Evolutionary conservation across 1,139 yeast species (phyloP).

Genomic region (Diutina neorugosa): DNA sequence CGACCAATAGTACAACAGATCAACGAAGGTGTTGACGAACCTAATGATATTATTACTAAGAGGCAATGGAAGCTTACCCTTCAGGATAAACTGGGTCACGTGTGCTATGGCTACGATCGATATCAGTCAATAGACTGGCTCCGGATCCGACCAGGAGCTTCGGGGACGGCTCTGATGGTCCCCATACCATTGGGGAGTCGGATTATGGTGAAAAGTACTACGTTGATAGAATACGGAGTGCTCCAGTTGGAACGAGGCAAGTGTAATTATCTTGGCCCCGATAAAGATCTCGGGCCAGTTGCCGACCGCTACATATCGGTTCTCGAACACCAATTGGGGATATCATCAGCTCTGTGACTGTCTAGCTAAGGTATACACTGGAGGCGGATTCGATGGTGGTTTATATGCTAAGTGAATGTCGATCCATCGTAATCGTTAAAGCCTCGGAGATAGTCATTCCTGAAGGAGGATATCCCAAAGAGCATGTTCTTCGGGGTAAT

Average conservation of each 20-base stretch:
- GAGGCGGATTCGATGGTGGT: neutral
- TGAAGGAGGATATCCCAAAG: slow-evolving; percentile 59
- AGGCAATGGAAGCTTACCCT: slow-evolving; percentile 20
- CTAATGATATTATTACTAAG: slow-evolving; percentile 6
- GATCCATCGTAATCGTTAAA: neutral
- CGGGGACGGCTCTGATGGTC: slow-evolving; percentile 16
- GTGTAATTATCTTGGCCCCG: slow-evolving; percentile 25
- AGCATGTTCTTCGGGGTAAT: slow-evolving; percentile 60
- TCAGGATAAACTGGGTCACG: slow-evolving; percentile 20
- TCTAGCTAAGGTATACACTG: neutral
- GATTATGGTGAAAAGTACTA: slow-evolving; percentile 20
- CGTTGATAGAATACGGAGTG: slow-evolving; percentile 23
- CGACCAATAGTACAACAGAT: slow-evolving; percentile 20
- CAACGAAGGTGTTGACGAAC: slow-evolving; percentile 15
- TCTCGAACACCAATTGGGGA: slow-evolving; percentile 13
- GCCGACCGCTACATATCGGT: slow-evolving; percentile 24
- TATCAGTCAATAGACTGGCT: slow-evolving; percentile 23
- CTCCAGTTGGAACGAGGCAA: slow-evolving; percentile 18
- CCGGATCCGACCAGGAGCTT: slow-evolving; percentile 12
- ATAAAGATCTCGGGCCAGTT: slow-evolving; percentile 15
- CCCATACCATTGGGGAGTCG: slow-evolving; percentile 29
- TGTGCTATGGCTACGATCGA: slow-evolving; percentile 28
- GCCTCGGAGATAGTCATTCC: slow-evolving; percentile 6
- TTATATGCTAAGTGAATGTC: neutral
- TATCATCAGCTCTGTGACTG: neutral